Evolutionary conservation across 352 stramenopile species (phyloP).

Genomic region (Elongisporangium prolatum): DNA sequence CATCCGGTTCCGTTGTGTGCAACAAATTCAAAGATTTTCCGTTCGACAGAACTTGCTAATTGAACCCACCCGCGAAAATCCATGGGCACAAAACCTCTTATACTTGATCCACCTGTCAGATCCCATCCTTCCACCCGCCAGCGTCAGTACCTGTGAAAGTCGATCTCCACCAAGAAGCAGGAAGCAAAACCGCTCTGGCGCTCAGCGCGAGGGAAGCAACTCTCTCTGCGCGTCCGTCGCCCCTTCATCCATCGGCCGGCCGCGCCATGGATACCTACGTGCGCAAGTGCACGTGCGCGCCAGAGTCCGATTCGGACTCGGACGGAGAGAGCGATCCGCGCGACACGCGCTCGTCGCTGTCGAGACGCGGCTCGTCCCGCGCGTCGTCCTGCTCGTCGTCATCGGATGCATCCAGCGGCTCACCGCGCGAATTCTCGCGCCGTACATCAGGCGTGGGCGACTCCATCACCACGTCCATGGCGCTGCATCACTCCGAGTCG

Average conservation of each 20-base stretch:
- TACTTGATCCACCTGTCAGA: neutral
- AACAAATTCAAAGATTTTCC: neutral
- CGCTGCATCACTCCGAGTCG: slow-evolving; percentile 68
- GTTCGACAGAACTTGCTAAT: neutral
- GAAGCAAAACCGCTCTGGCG: neutral
- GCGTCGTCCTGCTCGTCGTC: slow-evolving; percentile 3
- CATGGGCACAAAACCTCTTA: neutral
- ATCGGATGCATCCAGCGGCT: slow-evolving; percentile 19
- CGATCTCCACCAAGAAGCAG: neutral
- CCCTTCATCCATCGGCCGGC: neutral
- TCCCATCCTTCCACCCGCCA: neutral
- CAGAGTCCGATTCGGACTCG: slow-evolving; percentile 70
- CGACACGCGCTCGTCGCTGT: neutral
- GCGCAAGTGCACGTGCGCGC: slow-evolving; percentile 64
- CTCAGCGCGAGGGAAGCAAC: neutral
- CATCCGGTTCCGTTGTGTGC: neutral
- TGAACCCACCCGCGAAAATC: neutral
- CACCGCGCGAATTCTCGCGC: slow-evolving; percentile 24
- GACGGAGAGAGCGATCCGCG: slow-evolving; percentile 40
- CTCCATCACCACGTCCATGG: slow-evolving; percentile 56
- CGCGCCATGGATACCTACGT: neutral
- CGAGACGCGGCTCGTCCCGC: slow-evolving; percentile 1
- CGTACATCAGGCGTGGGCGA: slow-evolving; percentile 39
- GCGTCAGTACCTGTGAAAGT: neutral
- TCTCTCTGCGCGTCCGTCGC: neutral